Evolutionary conservation across 495 filamentous ascomycete species (phyloP), one percentile per base, ranked within the genome.

Genomic region (Penicillium antarcticum): DNA sequence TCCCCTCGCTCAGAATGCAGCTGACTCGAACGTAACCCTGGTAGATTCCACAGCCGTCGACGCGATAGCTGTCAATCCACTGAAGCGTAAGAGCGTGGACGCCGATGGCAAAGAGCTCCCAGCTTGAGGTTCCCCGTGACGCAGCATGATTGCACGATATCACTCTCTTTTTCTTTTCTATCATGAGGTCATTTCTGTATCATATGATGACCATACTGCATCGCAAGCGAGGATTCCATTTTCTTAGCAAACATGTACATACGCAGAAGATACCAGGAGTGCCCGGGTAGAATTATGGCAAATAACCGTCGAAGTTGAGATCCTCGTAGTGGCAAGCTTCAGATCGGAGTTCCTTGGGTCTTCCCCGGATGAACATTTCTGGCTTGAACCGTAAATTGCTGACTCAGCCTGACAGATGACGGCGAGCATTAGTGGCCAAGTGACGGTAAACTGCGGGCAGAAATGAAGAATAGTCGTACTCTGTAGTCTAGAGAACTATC

Each of bases 31-130:
- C 2, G 2, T 33, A 31, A 24, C 13, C 46, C 48, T 68, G 66
- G 66, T 71, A 71, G 68, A 46, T 34, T 24, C 36, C 23, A 51
- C 36, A 10, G 11, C 48, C 48, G 7, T 26, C 48, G 32, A 57
- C 41, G 33, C 24, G 7, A 23, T 47, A 10, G 42, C 53, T 26
- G 47, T 52, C 32, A 69, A 68, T 51, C 68, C 68, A 39, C 29
- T 69, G 24, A 71, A 71, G 37, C 66, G 68, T 34, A 71, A 71
- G 53, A 63, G 66, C 5, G 52, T 56, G 13, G 61, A 67, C 35
- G 64, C 24, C 26, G 40, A 42, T 40, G 39, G 10, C 21, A 44
- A 19, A 29, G 18, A 24, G 2, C 21, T 17, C 29, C 16, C 26
- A 19, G 23, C 12, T 12, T 33, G 11, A 42, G 11, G 24, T 40